A percentile compares a stretch with the other conserved stretches of the same genome.
These are phyloP conservation scores for Pyrus hybrid DNA, from an alignment of 331 rosid genomes.

Conservation along the genomic window DNA sequence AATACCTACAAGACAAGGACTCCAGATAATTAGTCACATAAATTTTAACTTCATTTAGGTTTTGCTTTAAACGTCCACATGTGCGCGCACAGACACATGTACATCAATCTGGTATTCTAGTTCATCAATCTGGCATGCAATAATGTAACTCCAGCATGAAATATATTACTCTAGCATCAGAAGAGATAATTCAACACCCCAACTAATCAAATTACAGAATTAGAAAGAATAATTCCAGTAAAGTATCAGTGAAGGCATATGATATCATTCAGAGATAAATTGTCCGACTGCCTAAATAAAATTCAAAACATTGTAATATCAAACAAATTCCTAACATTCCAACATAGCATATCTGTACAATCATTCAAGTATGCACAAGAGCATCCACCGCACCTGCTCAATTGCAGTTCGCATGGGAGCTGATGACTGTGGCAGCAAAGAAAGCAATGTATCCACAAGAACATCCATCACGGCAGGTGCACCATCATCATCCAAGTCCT, in stretches of 20 bases:
- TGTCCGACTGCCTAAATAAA: not conserved
- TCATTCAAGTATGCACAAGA: constrained; percentile 3
- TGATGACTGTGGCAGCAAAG: constrained; percentile 86
- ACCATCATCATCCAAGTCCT: constrained; percentile 44
- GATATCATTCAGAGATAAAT: not conserved
- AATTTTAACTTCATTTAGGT: not conserved
- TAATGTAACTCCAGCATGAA: not conserved
- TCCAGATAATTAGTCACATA: not conserved
- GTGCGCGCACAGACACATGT: not conserved
- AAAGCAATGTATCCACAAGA: constrained; percentile 89
- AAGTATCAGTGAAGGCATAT: not conserved
- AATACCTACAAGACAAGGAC: constrained; percentile 49
- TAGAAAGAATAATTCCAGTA: not conserved
- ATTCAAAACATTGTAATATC: not conserved
- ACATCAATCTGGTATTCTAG: not conserved
- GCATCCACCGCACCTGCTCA: constrained; percentile 62
- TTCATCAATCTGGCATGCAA: not conserved
- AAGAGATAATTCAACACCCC: not conserved
- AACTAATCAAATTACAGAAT: not conserved
- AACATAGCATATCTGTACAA: not conserved
- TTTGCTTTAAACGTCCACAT: not conserved
- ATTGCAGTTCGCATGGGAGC: constrained; percentile 81
- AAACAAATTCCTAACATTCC: not conserved
- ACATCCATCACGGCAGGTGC: constrained; percentile 79
- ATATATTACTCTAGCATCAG: not conserved